Percentiles rank a stretch among this genome's conserved stretches.
Conservation (phyloP, 768 basidiomycete genomes). For the Leccinum ochraceum region DNA sequence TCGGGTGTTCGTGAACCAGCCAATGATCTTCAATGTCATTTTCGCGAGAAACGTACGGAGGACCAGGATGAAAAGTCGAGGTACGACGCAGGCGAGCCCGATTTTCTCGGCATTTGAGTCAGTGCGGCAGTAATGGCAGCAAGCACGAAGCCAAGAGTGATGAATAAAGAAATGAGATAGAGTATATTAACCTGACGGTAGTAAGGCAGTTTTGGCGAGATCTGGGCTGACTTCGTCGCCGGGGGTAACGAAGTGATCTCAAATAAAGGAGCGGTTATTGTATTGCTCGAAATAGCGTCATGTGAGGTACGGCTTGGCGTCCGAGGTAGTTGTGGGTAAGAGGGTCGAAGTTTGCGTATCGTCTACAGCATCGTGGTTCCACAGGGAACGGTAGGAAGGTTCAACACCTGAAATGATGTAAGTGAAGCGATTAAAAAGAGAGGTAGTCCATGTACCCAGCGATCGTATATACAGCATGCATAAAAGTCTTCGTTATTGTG, state of each 20-base stretch:
- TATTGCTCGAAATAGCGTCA: slow-evolving; percentile 9
- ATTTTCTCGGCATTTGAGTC: slow-evolving; percentile 15
- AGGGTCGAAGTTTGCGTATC: slow-evolving; percentile 17
- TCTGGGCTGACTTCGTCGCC: slow-evolving; percentile 14
- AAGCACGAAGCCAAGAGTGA: slow-evolving; percentile 26
- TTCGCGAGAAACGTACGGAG: slow-evolving; percentile 28
- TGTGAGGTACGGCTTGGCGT: background rate
- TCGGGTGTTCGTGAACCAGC: slow-evolving; percentile 17
- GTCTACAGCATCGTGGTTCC: slow-evolving; percentile 38
- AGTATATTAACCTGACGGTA: slow-evolving; percentile 26
- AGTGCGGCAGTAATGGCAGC: slow-evolving; percentile 16
- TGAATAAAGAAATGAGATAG: slow-evolving; percentile 31
- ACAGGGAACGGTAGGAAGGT: slow-evolving; percentile 38
- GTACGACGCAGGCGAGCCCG: slow-evolving; percentile 8
- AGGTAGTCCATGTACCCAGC: slow-evolving; percentile 15
- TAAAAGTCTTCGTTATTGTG: slow-evolving; percentile 15
- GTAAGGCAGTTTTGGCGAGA: slow-evolving; percentile 21
- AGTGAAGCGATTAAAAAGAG: slow-evolving; percentile 3
- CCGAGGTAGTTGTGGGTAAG: slow-evolving; percentile 7
- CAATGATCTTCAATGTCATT: slow-evolving; percentile 17
- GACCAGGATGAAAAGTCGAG: slow-evolving; percentile 26
- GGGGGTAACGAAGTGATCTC: slow-evolving; percentile 38
- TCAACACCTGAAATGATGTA: slow-evolving; percentile 12
- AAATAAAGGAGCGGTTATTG: slow-evolving; percentile 24
- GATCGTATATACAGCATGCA: slow-evolving; percentile 23